These are phyloP conservation scores for Cordyceps fumosorosea DNA, from an alignment of 2,329 filamentous ascomycete genomes.

Conservation along the genomic window DNA sequence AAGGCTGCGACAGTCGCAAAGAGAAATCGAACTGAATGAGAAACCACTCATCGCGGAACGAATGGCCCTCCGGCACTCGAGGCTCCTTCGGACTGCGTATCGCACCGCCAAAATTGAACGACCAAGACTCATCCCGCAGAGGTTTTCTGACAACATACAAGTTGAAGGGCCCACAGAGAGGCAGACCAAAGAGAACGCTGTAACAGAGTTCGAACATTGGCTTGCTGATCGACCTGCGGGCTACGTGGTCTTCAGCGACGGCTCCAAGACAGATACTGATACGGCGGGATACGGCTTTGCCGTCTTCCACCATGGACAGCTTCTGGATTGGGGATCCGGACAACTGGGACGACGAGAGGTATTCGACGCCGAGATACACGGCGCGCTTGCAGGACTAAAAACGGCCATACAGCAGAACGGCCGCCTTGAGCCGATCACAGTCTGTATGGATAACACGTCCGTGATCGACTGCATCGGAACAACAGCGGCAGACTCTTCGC, in stretches of 20 bases:
- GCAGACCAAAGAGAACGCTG: neutral
- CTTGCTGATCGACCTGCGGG: neutral
- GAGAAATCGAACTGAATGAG: conserved; percentile 3
- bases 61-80: neutral
- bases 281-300: conserved; percentile 5
- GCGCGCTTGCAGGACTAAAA: neutral
- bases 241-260: neutral
- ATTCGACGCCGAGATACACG: neutral
- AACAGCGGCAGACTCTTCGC: neutral
- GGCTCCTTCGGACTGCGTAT: neutral
- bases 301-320: neutral
- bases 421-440: too few relatives aligned
- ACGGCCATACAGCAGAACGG: neutral
- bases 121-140: conserved; percentile 3
- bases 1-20: neutral
- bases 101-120: neutral
- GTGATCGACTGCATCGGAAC: neutral
- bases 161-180: neutral
- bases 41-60: conserved; percentile 4
- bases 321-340: neutral
- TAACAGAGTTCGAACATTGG: neutral
- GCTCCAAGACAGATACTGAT: neutral
- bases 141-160: neutral
- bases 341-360: neutral
- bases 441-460: neutral